phyloP scores from a whole-genome alignment of 2,329 filamentous ascomycete genomes.

The Pestalotiopsis sp. region DNA sequence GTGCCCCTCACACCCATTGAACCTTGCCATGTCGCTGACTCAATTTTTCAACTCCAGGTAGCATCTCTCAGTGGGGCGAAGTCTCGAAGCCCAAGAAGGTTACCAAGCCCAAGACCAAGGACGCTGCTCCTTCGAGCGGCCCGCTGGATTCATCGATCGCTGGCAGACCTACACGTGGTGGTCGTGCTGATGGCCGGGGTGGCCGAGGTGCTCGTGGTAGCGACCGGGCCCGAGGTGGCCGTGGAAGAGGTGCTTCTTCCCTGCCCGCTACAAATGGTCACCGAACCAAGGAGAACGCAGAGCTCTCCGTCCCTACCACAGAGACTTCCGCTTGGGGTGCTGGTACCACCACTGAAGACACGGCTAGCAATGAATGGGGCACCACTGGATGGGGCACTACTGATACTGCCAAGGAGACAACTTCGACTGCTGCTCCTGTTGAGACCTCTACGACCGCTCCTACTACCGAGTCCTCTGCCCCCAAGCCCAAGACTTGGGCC shows the following conservation, averaged over 20 bases:
- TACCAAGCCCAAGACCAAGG: slow-evolving; percentile 71
- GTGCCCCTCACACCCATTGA: background rate
- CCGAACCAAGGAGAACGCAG: slow-evolving; percentile 57
- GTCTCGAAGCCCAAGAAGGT: slow-evolving; percentile 82
- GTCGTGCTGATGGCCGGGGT: slow-evolving; percentile 51
- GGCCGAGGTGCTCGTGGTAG: slow-evolving; percentile 42
- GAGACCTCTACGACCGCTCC: slow-evolving; percentile 42
- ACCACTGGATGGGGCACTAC: slow-evolving; percentile 39
- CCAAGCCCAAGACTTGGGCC: slow-evolving; percentile 68
- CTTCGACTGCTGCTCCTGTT: slow-evolving; percentile 34
- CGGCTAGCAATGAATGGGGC: slow-evolving; percentile 46
- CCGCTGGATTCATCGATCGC: slow-evolving; percentile 52
- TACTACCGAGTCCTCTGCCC: slow-evolving; percentile 33
- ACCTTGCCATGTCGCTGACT: slow-evolving; percentile 28
- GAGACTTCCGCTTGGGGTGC: slow-evolving; percentile 69
- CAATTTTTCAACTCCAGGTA: slow-evolving; percentile 53
- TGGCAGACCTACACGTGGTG: slow-evolving; percentile 59
- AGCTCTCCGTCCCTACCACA: slow-evolving; percentile 68
- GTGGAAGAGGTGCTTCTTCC: slow-evolving; percentile 68
- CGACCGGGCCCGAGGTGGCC: slow-evolving; percentile 65
- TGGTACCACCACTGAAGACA: slow-evolving; percentile 42
- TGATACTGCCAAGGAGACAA: slow-evolving; percentile 28
- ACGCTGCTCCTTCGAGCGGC: slow-evolving; percentile 54
- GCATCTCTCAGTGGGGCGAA: slow-evolving; percentile 82
- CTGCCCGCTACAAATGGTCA: slow-evolving; percentile 64